Base-by-base conservation (phyloP, 176 grass and related monocot genomes). In the Paspalum notatum region DNA sequence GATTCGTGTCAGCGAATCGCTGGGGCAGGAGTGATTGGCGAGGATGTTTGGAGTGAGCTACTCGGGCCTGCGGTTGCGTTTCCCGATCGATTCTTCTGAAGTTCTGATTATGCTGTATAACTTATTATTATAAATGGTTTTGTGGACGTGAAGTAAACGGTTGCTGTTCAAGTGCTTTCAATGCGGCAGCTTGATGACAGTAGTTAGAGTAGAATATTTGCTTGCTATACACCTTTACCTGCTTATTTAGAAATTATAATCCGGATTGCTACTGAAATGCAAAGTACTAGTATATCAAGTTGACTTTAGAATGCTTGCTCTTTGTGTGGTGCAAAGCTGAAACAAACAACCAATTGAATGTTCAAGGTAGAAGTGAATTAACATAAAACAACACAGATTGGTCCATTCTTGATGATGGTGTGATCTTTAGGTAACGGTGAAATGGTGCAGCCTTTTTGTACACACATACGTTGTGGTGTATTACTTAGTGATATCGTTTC, bases 51-150 rank as follows among this genome's bases (percentile, higher is more conserved):
- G 68, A 68, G 37, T 18, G 15, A 72, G 61, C 4, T 32, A 2
- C 49, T 38, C 25, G 24, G 32, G 13, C 14, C 18, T 65, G 6
- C 53, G 39, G 15, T 46, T n/a, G 40, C 66, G 21, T 77, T 73
- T 60, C 14, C 48, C 11, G 17, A 79, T 37, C 9, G 21, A 60
- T 66, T 1, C 12, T 82, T 38, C 47, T 89, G 26, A 77, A 32
- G 32, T 32, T 32, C 32, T 32, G 32, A 32, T 32, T 32, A 32
- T 1, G 32, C 32, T 32, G 3, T 32, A 32, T 32, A 32, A 32
- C 32, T 32, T 32, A n/a, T n/a, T 32, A 32, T 32, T 32, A 32
- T 32, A 32, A 32, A 32, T 32, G 32, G 32, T 32, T 78, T 89
- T 85, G 42, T 78, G 72, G 43, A 5, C 57, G 18, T 39, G 55